Evolutionary conservation across 805 yeast species (phyloP), one percentile per base, ranked within the genome.

Genomic region (Citeromyces nyonsensis): DNA sequence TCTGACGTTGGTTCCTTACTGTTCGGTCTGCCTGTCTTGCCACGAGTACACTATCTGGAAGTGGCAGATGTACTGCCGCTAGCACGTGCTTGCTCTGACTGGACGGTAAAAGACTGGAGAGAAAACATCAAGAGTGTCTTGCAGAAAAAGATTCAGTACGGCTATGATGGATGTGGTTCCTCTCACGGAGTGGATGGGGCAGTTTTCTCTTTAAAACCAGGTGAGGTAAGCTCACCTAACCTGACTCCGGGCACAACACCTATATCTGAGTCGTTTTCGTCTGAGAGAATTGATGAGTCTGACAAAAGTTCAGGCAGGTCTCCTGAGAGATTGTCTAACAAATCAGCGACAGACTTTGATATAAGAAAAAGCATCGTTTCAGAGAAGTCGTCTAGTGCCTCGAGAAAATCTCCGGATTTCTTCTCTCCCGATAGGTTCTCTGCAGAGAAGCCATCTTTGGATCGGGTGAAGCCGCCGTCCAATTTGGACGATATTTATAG

Each of bases 11-110:
- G 65, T 24, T 77, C 88, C 10, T 56, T 83, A 46, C 60, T 83
- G 35, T 83, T 82, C 55, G 94, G 81, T 2, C 65, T 83, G 47
- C 95, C 95, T 1, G 76, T 83, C 2, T 63, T 83, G 38, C 94
- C 94, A 0, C 68, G 68, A 35, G 75, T 73, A 26, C 75, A 81
- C 45, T 83, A 81, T 46, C 54, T 83, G 30, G 76, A 73, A 34
- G 65, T 74, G 3, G 66, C 70, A 22, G 91, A 80, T 40, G 43
- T 77, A 24, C 41, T 63, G 20, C 51, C 63, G 38, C 45, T 74
- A 13, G 54, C 59, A 3, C 41, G 40, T 36, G 44, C 50, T 30
- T 46, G 38, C 14, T 48, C 50, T 24, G 31, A 43, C 25, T 79
- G 88, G 88, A 42, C 65, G 4, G 55, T 60, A 10, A 45, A 59